Evolutionary conservation across 1,284 basidiomycete species (phyloP).

Genomic region (Sanguinoderma infundibulare): DNA sequence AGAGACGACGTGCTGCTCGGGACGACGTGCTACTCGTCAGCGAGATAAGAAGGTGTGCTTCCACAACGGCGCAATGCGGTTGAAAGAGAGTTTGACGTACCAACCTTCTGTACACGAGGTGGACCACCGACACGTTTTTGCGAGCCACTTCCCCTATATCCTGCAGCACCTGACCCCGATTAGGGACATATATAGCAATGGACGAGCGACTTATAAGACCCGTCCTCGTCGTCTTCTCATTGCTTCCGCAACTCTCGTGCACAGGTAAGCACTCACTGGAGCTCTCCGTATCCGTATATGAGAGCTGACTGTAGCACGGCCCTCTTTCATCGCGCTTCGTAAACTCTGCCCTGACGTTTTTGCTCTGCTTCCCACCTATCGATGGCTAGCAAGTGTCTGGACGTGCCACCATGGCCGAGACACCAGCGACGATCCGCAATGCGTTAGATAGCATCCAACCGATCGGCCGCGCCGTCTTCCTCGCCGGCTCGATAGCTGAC

Average conservation of each 20-base stretch:
- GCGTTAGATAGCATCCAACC: neutral
- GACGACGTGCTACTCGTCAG: too few relatives aligned
- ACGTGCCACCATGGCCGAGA: neutral
- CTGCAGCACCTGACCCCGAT: too few relatives aligned
- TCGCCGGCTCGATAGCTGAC: neutral
- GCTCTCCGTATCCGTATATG: neutral
- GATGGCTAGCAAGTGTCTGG: neutral
- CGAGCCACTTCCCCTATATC: too few relatives aligned
- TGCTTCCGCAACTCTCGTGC: neutral
- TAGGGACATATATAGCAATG: neutral
- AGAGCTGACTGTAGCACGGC: neutral
- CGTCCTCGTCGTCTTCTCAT: neutral
- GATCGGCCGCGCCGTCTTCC: slow-evolving; percentile 6
- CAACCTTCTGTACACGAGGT: too few relatives aligned
- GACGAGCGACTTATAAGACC: too few relatives aligned
- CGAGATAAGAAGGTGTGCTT: too few relatives aligned
- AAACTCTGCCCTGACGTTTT: neutral
- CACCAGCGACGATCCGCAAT: neutral
- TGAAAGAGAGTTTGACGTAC: too few relatives aligned
- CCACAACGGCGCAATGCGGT: too few relatives aligned
- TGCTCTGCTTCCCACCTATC: neutral
- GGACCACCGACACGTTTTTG: too few relatives aligned
- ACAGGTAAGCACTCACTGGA: neutral
- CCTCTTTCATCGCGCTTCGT: neutral
- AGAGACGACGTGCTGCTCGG: too few relatives aligned